Evolutionary conservation across 768 basidiomycete genomes (phyloP).

Genomic region (Tulasnella sp.): DNA sequence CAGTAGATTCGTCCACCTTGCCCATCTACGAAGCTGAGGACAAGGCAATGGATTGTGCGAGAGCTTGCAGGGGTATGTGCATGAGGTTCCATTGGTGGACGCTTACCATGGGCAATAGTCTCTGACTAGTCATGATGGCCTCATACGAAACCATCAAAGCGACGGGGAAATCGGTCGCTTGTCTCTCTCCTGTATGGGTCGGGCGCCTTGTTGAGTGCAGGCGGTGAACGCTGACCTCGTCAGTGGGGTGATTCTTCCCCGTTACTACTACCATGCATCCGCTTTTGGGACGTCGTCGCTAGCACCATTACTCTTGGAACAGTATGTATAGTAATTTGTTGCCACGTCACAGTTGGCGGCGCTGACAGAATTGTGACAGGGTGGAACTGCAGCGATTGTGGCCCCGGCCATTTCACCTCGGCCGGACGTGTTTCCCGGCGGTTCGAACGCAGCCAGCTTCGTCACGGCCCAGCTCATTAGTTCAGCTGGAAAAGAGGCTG

Average conservation of each 20-base stretch:
- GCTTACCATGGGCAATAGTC: constrained; percentile 47
- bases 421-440: constrained; percentile 52
- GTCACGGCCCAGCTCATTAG: constrained; percentile 62
- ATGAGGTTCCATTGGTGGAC: not conserved
- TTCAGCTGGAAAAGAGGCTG: constrained; percentile 57
- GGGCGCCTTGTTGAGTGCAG: too few relatives aligned
- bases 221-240: not conserved
- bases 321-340: constrained; percentile 41
- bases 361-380: constrained; percentile 38
- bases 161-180: constrained; percentile 61
- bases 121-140: constrained; percentile 65
- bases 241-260: constrained; percentile 71
- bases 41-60: constrained; percentile 50
- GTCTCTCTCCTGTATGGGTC: constrained; percentile 58
- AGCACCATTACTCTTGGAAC: constrained; percentile 65
- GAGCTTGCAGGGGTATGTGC: constrained; percentile 62
- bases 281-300: constrained; percentile 65
- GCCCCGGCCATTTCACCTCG: constrained; percentile 59
- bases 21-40: constrained; percentile 55
- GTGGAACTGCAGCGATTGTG: constrained; percentile 52
- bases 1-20: constrained; percentile 37
- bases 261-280: constrained; percentile 63
- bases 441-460: constrained; percentile 55
- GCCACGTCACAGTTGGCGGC: too few relatives aligned
- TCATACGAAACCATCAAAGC: constrained; percentile 65